Percentiles rank a stretch among this genome's conserved stretches.
These are phyloP conservation scores for Mycena indigotica DNA, from an alignment of 768 basidiomycete species.

Conservation along the genomic window DNA sequence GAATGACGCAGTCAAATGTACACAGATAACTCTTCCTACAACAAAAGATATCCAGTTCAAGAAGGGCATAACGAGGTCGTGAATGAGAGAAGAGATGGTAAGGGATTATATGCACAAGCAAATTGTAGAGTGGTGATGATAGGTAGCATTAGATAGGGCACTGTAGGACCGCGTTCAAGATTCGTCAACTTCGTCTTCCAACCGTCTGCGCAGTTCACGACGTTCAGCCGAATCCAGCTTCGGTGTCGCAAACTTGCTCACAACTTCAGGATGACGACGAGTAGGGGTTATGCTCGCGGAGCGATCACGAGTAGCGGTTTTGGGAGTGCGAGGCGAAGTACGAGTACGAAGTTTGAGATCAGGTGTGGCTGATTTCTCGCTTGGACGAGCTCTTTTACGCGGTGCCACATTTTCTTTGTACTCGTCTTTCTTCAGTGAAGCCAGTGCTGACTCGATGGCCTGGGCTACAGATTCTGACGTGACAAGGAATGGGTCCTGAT, in stretches of 20 bases:
- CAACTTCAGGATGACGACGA: slow-evolving; percentile 27
- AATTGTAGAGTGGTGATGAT: no score
- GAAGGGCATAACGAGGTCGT: slow-evolving; percentile 18
- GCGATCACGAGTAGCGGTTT: slow-evolving; percentile 11
- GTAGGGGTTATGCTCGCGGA: slow-evolving; percentile 27
- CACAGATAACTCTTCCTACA: slow-evolving; percentile 16
- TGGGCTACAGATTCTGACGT: slow-evolving; percentile 12
- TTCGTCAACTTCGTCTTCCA: slow-evolving; percentile 41
- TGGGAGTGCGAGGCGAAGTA: slow-evolving; percentile 26
- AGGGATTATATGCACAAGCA: slow-evolving; percentile 11
- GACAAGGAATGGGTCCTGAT: slow-evolving; percentile 48
- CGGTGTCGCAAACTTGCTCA: slow-evolving; percentile 26
- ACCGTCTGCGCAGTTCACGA: slow-evolving; percentile 31
- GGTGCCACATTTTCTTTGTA: slow-evolving; percentile 63
- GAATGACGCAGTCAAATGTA: no score
- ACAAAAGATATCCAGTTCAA: slow-evolving; percentile 20
- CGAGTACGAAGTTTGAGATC: slow-evolving; percentile 23
- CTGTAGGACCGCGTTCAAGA: slow-evolving; percentile 26
- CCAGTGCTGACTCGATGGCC: background rate
- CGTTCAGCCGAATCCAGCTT: slow-evolving; percentile 26
- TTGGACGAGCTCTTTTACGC: slow-evolving; percentile 47
- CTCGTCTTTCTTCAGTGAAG: slow-evolving; percentile 25
- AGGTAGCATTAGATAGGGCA: slow-evolving; percentile 5
- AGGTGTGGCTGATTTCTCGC: slow-evolving; percentile 27
- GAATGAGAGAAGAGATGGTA: slow-evolving; percentile 9